phyloP scores from a whole-genome alignment of 768 basidiomycete genomes.

The Cyclocybe cylindracea region DNA sequence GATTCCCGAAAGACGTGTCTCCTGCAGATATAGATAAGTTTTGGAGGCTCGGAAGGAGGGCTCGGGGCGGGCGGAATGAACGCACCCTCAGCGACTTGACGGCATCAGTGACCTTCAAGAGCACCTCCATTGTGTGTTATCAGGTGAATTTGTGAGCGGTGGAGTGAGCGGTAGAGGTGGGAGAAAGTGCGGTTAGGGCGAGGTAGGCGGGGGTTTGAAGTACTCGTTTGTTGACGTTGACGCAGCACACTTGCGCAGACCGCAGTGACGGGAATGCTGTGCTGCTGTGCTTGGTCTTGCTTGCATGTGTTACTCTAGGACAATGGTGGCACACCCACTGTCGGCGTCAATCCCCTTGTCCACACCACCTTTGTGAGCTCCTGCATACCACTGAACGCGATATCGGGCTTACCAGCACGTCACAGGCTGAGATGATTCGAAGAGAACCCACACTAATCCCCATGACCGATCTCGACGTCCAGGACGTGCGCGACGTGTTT shows the following conservation, averaged over 20 bases:
- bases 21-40: constrained; percentile 46
- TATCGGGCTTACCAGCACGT: neutral
- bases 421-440: constrained; percentile 58
- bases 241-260: constrained; percentile 6
- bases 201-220: constrained; percentile 9
- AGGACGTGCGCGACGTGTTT: constrained; percentile 70
- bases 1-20: constrained; percentile 76
- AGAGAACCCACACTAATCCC: constrained; percentile 74
- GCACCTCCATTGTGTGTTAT: constrained; percentile 55
- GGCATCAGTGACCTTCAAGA: constrained; percentile 66
- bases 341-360: constrained; percentile 6
- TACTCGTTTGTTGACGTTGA: constrained; percentile 16
- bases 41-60: neutral
- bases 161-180: constrained; percentile 14
- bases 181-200: constrained; percentile 11
- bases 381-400: constrained; percentile 2
- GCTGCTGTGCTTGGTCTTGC: constrained; percentile 15
- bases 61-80: constrained; percentile 8
- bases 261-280: constrained; percentile 19
- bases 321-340: constrained; percentile 8
- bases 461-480: constrained; percentile 76
- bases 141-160: constrained; percentile 7
- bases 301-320: constrained; percentile 11
- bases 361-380: constrained; percentile 14
- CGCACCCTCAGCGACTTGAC: constrained; percentile 71